Evolutionary conservation across 805 yeast genomes (phyloP), one percentile per base, ranked within the genome.

Genomic region (Wickerhamia fluorescens): DNA sequence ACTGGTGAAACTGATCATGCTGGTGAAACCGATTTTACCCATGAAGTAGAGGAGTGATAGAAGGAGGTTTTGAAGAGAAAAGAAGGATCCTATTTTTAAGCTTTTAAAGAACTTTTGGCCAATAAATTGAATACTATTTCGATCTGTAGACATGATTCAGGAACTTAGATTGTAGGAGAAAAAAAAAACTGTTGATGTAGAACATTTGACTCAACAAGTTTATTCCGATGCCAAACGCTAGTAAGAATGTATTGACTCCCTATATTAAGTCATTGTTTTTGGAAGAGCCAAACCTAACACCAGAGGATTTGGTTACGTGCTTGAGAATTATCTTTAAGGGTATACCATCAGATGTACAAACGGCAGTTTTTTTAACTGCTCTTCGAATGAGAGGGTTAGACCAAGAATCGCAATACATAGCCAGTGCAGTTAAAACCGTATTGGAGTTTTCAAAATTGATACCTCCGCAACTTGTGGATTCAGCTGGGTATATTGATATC

Each of bases 361-460:
- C 77, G 8, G 76, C 89, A 0, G 72, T 92, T 7, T 88, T 92
- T 48, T 65, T 92, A 33, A 78, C 94, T 0, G 85, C 83, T 1
- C 59, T 92, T 28, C 70, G 92, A 42, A 53, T 78, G 24, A 70
- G 74, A 17, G 84, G 84, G 2, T 56, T 88, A 6, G 97, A 92
- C 46, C 87, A 82, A 40, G 67, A 79, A 29, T 76, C 96, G 0
- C 83, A 73, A 20, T 84, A 61, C 51, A 82, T 92, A 23, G 88
- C 96, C 4, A 78, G 84, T 6, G 96, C 96, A 0, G 96, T 86
- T 1, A 60, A 63, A 13, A 76, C 92, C 2, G 72, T 89, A 15
- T 58, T 83, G 36, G 73, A 74, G 42, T 78, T 69, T 42, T 76
- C 92, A 5, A 70, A 68, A 27, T 41, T 62, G 7, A 71, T 85